Conservation (phyloP, 495 filamentous ascomycete species). For the Penicillium turbatum region DNA sequence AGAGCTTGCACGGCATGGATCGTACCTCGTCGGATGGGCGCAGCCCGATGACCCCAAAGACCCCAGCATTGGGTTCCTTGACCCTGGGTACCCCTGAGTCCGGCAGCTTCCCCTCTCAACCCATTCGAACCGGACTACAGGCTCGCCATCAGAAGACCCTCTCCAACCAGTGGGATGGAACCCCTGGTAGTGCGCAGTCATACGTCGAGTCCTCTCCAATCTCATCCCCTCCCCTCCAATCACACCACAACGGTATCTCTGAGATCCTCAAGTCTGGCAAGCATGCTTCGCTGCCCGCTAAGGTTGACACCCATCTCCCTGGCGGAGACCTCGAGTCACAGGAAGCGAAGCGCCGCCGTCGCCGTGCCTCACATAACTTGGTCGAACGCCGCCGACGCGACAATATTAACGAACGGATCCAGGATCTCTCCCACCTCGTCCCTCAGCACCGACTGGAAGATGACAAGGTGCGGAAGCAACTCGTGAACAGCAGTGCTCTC, state of each 20-base stretch:
- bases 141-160: conserved; percentile 75
- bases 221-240: conserved; percentile 58
- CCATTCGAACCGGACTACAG: conserved; percentile 60
- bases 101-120: conserved; percentile 67
- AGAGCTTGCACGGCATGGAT: conserved; percentile 59
- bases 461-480: conserved; percentile 91
- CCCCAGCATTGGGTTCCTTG: conserved; percentile 54
- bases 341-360: conserved; percentile 85
- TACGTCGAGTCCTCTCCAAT: conserved; percentile 74
- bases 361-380: conserved; percentile 91
- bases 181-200: conserved; percentile 71
- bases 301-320: conserved; percentile 56
- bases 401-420: conserved; percentile 98
- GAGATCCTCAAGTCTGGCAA: conserved; percentile 66
- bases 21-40: conserved; percentile 65
- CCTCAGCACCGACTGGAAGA: conserved; percentile 91
- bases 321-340: conserved; percentile 63
- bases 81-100: conserved; percentile 61
- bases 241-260: conserved; percentile 60
- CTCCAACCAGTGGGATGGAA: conserved; percentile 77
- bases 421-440: conserved; percentile 90
- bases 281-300: conserved; percentile 65
- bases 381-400: conserved; percentile 92
- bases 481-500: conserved; percentile 82
- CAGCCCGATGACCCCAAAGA: conserved; percentile 78